A percentile compares a stretch with the other conserved stretches of the same genome.
These are phyloP conservation scores for Curvularia spicifera DNA, from an alignment of 2,329 filamentous ascomycete species.

Conservation along the genomic window DNA sequence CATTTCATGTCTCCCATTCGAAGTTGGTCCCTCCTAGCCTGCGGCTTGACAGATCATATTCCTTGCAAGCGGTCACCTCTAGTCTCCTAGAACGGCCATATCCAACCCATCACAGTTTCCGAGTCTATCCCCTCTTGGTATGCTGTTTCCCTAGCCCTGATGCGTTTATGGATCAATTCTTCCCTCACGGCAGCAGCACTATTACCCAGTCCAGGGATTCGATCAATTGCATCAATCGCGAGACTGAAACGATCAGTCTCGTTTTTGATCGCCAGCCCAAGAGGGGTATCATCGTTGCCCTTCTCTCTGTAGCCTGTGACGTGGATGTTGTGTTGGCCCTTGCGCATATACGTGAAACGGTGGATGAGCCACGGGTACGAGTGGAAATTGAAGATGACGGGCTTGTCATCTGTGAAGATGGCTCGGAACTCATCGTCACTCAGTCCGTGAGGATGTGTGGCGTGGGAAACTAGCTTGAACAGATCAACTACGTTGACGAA, in stretches of 20 bases:
- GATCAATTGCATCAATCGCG: conserved; percentile 77
- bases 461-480: conserved; percentile 75
- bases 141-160: conserved; percentile 67
- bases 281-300: conserved; percentile 82
- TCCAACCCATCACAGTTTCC: conserved; percentile 68
- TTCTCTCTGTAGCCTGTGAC: conserved; percentile 81
- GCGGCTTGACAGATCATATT: no score
- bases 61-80: no score
- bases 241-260: conserved; percentile 77
- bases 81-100: conserved; percentile 60
- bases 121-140: conserved; percentile 75
- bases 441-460: conserved; percentile 76
- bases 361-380: conserved; percentile 82
- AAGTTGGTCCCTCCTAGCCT: no score
- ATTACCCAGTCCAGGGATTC: conserved; percentile 67
- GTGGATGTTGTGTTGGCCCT: conserved; percentile 70
- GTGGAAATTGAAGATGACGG: conserved; percentile 85
- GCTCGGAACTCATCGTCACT: conserved; percentile 64
- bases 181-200: conserved; percentile 68
- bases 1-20: no score
- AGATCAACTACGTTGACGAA: conserved; percentile 82
- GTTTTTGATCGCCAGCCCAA: conserved; percentile 79
- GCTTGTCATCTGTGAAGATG: conserved; percentile 74
- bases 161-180: conserved; percentile 67
- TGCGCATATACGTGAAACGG: conserved; percentile 76